Evolutionary conservation across 164 flowering plant species (phyloP), one percentile per base, ranked within the genome.

Genomic region (Warburgia ugandensis): DNA sequence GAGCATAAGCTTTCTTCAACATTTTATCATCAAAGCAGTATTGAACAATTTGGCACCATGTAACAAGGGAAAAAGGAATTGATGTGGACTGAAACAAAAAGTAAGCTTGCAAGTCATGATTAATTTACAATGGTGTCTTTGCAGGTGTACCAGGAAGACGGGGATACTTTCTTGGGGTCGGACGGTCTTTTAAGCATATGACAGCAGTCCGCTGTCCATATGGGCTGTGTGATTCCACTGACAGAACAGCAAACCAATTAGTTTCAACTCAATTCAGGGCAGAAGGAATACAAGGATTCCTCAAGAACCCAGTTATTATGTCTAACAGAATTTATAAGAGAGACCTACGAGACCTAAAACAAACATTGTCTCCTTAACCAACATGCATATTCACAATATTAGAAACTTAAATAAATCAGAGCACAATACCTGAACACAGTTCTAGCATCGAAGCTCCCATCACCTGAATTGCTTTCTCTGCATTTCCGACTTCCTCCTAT

Each of bases 181-280:
- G 55, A 16, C 63, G 72, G 54, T 72, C 60, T 70, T 90, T 84
- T 20, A 68, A 51, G 64, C 88, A 86, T 41, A 84, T 45, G 26
- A 86, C 58, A 12, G 94, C 94, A 46, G 92, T 90, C 72, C 92
- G 56, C 68, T 84, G 91, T 46, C 96, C 96, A 70, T 66, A 45
- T 44, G 90, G 94, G 60, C 97, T 73, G 50, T 76, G 76, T 31
- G 96, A 90, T 64, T 86, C 84, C 68, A 86, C 97, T 86, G 79
- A n/a, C n/a, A n/a, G n/a, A n/a, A n/a, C 17, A 70, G 41, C 29
- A 23, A 5, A 11, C n/a, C 27, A 26, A 45, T 22, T 11, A 26
- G 14, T 5, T 16, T 0, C 2, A 27, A n/a, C 28, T 45, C 27
- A 27, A 14, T 2, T 11, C n/a, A n/a, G n/a, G n/a, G n/a, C n/a